Base-by-base conservation (phyloP, 768 basidiomycete genomes). In the Hypholoma sublateritium region DNA sequence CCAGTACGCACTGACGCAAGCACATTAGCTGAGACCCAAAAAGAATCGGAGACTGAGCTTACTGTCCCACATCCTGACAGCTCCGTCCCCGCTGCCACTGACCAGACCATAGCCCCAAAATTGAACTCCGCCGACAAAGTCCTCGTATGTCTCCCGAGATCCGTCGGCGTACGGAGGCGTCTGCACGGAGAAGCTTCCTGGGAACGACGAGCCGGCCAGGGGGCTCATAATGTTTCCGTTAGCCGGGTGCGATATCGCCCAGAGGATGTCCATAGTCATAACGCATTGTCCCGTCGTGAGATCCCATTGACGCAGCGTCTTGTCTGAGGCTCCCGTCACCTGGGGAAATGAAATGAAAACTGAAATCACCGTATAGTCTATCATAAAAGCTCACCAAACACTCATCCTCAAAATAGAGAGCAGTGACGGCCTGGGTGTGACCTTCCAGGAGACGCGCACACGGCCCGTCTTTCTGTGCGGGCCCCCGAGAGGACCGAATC, bases 51-150 rank as follows among this genome's bases (percentile, higher is more conserved):
- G 21, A 55, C 28, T 47, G 22, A 42, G 85, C 93, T 81, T 68
- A 96, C 95, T 98, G 68, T 99, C 97, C 97, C 97, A 99, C 95
- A 99, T 98, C 61, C 97, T 76, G 28, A 98, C 95, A 2, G 91
- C 96, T 36, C 96, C 95, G 69, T 99, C 97, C 1, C 94, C 95
- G 64, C 94, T 97, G 1, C 95, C 97, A 63, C 94, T 97, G 4
- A 98, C 94, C 35, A 99, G 81, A 1, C 94, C 97, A 69, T 97
- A 96, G 3, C 95, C 95, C 96, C 97, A 98, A 70, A 98, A 98
- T 69, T 98, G 97, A 42, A 98, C 89, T 3, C 91, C 93, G 2
- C 97, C 97, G 7, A 99, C 94, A 68, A 96, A 98, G 71, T 99
- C 95, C 69, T 95, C 87, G 70, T 96, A 97, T 83, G 93, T 87